Evolutionary conservation across 2,329 filamentous ascomycete species (phyloP).

Genomic region (Nemania sp.): DNA sequence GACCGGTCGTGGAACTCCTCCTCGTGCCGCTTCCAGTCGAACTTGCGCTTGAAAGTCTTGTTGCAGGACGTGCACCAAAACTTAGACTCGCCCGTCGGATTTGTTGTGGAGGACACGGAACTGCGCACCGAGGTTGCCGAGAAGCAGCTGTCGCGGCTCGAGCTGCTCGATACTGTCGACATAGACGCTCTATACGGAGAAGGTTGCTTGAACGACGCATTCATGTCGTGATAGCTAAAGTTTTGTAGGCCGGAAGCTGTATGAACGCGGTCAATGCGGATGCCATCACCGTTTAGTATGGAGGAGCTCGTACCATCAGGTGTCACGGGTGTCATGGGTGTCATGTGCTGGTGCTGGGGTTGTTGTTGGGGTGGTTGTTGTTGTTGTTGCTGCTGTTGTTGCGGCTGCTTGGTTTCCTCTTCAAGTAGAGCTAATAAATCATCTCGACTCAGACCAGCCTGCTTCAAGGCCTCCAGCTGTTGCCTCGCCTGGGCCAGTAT

Average conservation of each 20-base stretch:
- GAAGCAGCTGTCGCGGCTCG: conserved; percentile 51
- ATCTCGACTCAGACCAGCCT: conserved; percentile 51
- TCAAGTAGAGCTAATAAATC: conserved; percentile 48
- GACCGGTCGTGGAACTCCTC: conserved; percentile 77
- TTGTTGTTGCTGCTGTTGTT: conserved; percentile 33
- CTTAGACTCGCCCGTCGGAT: conserved; percentile 45
- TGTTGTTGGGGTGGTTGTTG: conserved; percentile 39
- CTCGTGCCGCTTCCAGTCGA: conserved; percentile 77
- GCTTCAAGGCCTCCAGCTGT: conserved; percentile 52
- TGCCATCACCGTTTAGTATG: conserved; percentile 6
- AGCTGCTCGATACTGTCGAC: conserved; percentile 50
- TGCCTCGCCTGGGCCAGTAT: conserved; percentile 50
- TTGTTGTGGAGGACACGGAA: conserved; percentile 47
- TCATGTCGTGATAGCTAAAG: conserved; percentile 47
- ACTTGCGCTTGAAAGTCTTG: conserved; percentile 75
- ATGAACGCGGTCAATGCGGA: conserved; percentile 26
- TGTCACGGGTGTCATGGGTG: conserved; percentile 26
- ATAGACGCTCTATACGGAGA: conserved; percentile 49
- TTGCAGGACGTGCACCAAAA: conserved; percentile 64
- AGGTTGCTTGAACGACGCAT: conserved; percentile 39
- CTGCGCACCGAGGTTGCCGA: conserved; percentile 49
- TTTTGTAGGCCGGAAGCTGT: conserved; percentile 44
- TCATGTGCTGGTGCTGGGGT: conserved; percentile 36
- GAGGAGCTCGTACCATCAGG: conserved; percentile 43
- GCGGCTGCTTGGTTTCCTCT: conserved; percentile 44